phyloP scores from a whole-genome alignment of 257 asterid genomes.

The Ajuga chamaepitys region DNA sequence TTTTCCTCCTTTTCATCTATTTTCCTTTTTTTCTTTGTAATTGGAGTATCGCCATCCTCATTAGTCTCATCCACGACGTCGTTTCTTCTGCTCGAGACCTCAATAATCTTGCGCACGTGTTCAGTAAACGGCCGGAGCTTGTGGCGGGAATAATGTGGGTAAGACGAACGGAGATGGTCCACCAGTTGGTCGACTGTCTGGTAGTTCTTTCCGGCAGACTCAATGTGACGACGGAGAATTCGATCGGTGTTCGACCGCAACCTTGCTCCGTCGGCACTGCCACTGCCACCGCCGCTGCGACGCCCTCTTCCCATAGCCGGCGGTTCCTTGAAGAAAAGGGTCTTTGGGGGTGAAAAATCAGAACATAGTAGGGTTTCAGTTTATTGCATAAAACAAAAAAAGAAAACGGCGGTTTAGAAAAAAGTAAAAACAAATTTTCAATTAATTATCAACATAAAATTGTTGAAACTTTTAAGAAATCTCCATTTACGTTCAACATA shows the following conservation, averaged over 20 bases:
- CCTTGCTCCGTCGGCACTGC: conserved; percentile 12
- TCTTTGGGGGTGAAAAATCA: background rate
- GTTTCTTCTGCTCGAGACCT: conserved; percentile 1
- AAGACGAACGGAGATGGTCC: conserved; percentile 48
- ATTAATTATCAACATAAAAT: no score
- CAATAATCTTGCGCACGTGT: conserved; percentile 28
- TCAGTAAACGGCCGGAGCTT: conserved; percentile 43
- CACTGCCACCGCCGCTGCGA: conserved; percentile 5
- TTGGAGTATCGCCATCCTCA: conserved; percentile 10
- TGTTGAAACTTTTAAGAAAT: no score
- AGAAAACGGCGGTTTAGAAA: no score
- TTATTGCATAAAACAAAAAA: no score
- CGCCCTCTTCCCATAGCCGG: conserved; percentile 20
- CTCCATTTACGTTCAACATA: no score
- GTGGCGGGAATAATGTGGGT: conserved; percentile 44
- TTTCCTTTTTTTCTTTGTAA: conserved; percentile 23
- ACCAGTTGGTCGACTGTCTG: conserved; percentile 54
- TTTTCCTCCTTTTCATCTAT: conserved; percentile 38
- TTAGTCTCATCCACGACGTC: conserved; percentile 11
- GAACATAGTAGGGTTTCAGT: conserved; percentile 3
- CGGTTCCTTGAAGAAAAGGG: background rate
- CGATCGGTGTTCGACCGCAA: conserved; percentile 18
- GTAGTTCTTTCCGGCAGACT: conserved; percentile 15
- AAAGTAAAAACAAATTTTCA: no score
- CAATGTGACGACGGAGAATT: conserved; percentile 39